Evolutionary conservation across 345 rosid species (phyloP), one percentile per base, ranked within the genome.

Genomic region (Gossypium thurberi): DNA sequence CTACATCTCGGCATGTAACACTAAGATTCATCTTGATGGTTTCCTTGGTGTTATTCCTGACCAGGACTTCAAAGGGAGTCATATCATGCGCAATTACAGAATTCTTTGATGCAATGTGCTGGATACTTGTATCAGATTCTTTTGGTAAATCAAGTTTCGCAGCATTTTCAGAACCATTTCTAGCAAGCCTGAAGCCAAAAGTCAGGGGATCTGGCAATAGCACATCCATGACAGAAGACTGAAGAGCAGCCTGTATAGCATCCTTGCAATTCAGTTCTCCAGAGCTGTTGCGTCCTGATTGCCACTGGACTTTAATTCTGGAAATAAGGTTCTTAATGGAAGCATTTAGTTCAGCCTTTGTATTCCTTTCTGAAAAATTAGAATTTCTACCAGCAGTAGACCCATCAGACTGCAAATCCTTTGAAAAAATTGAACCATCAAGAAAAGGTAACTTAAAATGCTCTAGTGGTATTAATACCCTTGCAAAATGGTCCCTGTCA

Each of bases 121-220:
- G 63, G 12, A 63, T 52, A 42, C 74, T 71, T 46, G 46, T 62
- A 52, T 76, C 75, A 20, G 81, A 63, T 76, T 83, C 87, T 47
- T 17, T 55, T 21, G 80, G 73, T 10, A 55, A 26, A 78, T 62
- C 76, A 51, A 13, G 43, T 70, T 65, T 72, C 46, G 69, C 43
- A 25, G 60, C 75, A 48, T 53, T 40, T n/a, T 62, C 78, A 26
- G 70, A 68, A 48, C 69, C 79, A 40, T 75, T 78, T 85, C 89
- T 85, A 70, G 81, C 84, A 77, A 96, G 89, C 81, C 89, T 84
- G 83, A 96, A 96, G 80, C 91, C 90, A 78, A 90, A 93, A 43
- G 98, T 93, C 78, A 96, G 80, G 33, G 99, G 99, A 86, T 96
- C 99, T 48, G 98, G 98, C 61, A 96, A 85, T 78, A 96, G 82